Percentiles rank a stretch among this genome's conserved stretches.
phyloP scores from a whole-genome alignment of 2,329 filamentous ascomycete genomes.

The Stylonectria norvegica region DNA sequence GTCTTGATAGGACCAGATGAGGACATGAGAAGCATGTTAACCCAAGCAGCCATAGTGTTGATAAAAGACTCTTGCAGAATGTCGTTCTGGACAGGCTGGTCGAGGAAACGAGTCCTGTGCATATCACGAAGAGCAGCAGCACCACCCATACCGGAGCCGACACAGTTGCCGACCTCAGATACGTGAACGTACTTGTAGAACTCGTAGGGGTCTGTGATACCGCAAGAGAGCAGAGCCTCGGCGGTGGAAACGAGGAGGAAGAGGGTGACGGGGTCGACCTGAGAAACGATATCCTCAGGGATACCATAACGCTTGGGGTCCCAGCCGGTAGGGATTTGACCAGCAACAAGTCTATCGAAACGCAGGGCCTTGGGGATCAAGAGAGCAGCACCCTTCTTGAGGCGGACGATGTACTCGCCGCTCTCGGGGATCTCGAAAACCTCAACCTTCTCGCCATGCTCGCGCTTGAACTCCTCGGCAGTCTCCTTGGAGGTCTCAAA shows the following conservation, averaged over 20 bases:
- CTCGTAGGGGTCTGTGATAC: conserved; percentile 98
- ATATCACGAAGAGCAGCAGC: conserved; percentile 88
- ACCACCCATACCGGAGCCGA: conserved; percentile 98
- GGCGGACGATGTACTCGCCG: conserved; percentile 88
- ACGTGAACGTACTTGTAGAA: conserved; percentile 99
- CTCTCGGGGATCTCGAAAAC: conserved; percentile 93
- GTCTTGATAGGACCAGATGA: conserved; percentile 99
- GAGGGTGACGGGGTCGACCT: conserved; percentile 94
- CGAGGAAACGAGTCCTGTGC: conserved; percentile 96
- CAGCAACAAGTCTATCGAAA: conserved; percentile 95
- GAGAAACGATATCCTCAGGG: conserved; percentile 94
- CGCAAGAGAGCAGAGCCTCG: conserved; percentile 83
- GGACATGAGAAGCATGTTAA: conserved; percentile 97
- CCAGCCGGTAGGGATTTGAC: conserved; percentile 96
- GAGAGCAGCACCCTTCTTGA: conserved; percentile 92
- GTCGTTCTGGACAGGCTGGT: conserved; percentile 97
- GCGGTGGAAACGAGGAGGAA: conserved; percentile 93
- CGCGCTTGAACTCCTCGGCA: conserved; percentile 92
- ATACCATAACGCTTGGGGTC: conserved; percentile 94
- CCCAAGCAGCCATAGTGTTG: conserved; percentile 99
- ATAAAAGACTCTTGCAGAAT: conserved; percentile 99
- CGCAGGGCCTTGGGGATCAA: conserved; percentile 95
- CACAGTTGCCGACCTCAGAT: conserved; percentile 95
- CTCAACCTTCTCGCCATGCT: conserved; percentile 97
- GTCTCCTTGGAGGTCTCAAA: conserved; percentile 98